A percentile compares a stretch with the other conserved stretches of the same genome.
These are phyloP conservation scores for Porcisia hertigi DNA, from an alignment of 208 protist species.

Conservation along the genomic window DNA sequence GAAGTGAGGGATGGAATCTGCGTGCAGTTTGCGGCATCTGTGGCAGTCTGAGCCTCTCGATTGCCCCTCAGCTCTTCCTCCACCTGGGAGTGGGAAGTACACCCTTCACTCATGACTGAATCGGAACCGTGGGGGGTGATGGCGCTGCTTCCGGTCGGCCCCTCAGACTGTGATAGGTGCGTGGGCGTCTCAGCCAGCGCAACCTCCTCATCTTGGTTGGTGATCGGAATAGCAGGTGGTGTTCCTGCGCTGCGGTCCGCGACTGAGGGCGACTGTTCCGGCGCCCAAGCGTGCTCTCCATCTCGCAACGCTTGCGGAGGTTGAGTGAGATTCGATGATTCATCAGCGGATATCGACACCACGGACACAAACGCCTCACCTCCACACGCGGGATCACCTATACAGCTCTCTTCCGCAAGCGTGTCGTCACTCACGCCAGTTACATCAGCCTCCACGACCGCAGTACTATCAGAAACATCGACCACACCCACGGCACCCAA, in stretches of 20 bases:
- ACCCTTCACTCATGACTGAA: background rate
- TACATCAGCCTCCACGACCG: slow-evolving; percentile 2
- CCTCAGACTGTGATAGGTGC: slow-evolving; percentile 1
- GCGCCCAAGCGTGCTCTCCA: background rate
- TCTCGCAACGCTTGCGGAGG: background rate
- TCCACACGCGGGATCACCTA: background rate
- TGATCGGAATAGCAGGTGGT: background rate
- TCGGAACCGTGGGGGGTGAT: background rate
- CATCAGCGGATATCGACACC: background rate
- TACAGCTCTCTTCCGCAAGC: background rate
- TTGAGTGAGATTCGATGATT: background rate
- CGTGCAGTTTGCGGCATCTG: background rate
- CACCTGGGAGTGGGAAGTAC: background rate
- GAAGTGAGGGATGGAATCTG: background rate
- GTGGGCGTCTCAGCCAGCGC: background rate
- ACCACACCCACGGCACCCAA: background rate
- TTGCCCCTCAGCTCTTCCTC: background rate
- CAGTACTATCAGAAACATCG: background rate
- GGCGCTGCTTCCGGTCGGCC: background rate
- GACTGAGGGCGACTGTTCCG: background rate
- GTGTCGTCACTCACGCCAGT: slow-evolving; percentile 13
- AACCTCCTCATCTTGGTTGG: background rate
- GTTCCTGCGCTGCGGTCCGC: background rate
- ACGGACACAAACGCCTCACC: background rate
- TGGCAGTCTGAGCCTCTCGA: background rate